Percentiles rank a stretch among this genome's conserved stretches.
Conservation (phyloP, 805 yeast genomes). For the Ogataea nonfermentans region DNA sequence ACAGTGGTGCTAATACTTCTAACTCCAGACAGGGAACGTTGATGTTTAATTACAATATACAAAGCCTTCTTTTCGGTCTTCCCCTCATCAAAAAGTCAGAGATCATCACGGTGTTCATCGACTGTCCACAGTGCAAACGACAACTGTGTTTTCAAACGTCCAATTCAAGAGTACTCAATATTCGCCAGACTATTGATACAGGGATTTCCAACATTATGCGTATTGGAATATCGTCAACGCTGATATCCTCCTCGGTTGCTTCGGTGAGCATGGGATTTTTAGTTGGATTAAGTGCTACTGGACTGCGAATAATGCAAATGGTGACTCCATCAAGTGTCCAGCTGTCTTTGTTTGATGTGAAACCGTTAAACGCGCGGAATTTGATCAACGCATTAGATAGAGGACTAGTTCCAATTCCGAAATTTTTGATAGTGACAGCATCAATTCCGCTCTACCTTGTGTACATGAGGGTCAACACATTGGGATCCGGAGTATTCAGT, state of each 20-base stretch:
- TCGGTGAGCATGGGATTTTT: conserved; percentile 24
- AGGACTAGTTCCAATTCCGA: conserved; percentile 21
- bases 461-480: conserved; percentile 21
- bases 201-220: conserved; percentile 20
- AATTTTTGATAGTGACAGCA: conserved; percentile 26
- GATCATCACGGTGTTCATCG: conserved; percentile 23
- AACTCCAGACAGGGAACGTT: conserved; percentile 9
- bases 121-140: conserved; percentile 40
- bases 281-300: conserved; percentile 26
- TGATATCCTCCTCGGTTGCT: conserved; percentile 21
- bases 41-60: conserved; percentile 17
- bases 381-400: conserved; percentile 22
- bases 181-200: conserved; percentile 13
- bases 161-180: conserved; percentile 20
- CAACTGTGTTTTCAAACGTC: conserved; percentile 30
- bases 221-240: conserved; percentile 19
- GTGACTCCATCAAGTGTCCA: conserved; percentile 36
- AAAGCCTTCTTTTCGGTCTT: conserved; percentile 17
- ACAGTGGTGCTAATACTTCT: conserved; percentile 1
- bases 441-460: conserved; percentile 33
- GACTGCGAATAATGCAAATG: conserved; percentile 27
- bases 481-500: conserved; percentile 10
- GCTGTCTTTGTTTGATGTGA: conserved; percentile 30
- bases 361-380: conserved; percentile 6
- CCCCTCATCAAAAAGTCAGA: conserved; percentile 22